phyloP scores from a whole-genome alignment of 1,284 basidiomycete species.

The Rhodotorula sp. region DNA sequence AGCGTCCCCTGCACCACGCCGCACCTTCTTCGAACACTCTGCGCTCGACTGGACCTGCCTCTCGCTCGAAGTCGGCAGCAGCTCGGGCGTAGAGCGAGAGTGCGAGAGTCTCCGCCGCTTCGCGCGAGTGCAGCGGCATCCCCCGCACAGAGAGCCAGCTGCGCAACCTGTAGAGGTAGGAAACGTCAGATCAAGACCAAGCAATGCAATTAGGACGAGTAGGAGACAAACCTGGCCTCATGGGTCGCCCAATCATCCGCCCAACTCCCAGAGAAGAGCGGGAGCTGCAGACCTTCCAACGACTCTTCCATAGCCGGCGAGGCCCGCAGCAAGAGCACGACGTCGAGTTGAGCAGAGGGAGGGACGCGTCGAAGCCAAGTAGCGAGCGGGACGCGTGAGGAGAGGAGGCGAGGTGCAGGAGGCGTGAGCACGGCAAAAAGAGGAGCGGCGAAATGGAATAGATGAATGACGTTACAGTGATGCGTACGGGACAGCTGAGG shows the following conservation, averaged over 20 bases:
- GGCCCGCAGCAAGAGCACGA: not conserved
- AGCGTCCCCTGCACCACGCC: conserved; percentile 1
- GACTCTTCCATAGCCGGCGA: not conserved
- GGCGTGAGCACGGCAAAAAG: not conserved
- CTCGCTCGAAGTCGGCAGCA: not conserved
- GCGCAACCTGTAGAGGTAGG: not conserved
- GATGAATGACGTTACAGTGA: not conserved
- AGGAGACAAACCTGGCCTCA: not conserved
- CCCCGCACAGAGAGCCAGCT: conserved; percentile 1
- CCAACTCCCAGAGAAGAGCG: conserved; percentile 3
- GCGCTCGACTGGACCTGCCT: not conserved
- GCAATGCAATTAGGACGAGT: not conserved
- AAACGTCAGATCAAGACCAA: not conserved
- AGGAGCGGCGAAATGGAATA: not conserved
- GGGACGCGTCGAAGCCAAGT: not conserved
- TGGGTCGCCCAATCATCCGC: not conserved
- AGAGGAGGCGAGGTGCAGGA: not conserved
- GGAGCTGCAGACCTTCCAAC: not conserved
- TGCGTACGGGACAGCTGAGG: not conserved
- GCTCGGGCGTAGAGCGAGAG: conserved; percentile 2
- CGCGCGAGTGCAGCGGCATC: conserved; percentile 4
- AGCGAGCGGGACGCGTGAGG: not conserved
- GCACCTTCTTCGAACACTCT: not conserved
- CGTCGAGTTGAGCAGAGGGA: not conserved
- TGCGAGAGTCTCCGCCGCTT: not conserved